phyloP scores from a whole-genome alignment of 768 basidiomycete genomes.

The Russula earlei region DNA sequence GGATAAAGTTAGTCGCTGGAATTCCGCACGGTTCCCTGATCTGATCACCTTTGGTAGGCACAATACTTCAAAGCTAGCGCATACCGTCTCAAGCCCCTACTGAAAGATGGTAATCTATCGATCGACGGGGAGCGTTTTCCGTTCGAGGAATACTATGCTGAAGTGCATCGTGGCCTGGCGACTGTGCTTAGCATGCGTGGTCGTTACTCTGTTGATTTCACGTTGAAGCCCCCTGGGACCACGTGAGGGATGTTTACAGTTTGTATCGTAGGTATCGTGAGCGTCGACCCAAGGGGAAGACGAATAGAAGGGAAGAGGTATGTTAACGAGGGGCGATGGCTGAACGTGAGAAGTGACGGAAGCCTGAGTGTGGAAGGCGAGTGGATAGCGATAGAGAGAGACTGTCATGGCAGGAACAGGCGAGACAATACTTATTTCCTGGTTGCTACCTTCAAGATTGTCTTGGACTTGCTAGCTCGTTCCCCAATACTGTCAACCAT shows the following conservation, averaged over 20 bases:
- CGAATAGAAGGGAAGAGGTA: too few species aligned
- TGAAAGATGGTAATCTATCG: slow-evolving; percentile 44
- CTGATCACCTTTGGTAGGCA: slow-evolving; percentile 34
- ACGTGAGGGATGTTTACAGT: not conserved
- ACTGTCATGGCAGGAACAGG: too few species aligned
- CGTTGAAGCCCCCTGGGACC: not conserved
- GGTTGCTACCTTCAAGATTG: too few species aligned
- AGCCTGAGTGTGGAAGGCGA: too few species aligned
- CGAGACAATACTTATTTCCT: too few species aligned
- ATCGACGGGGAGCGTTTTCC: slow-evolving; percentile 76
- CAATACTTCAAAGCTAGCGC: slow-evolving; percentile 66
- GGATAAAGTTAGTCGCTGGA: slow-evolving; percentile 36
- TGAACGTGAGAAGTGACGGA: too few species aligned
- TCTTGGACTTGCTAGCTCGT: too few species aligned
- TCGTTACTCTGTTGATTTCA: slow-evolving; percentile 48
- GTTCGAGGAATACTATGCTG: slow-evolving; percentile 67
- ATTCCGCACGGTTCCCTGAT: not conserved
- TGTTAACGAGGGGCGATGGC: too few species aligned
- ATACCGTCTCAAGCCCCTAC: slow-evolving; percentile 58
- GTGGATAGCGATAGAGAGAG: too few species aligned
- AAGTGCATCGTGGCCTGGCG: slow-evolving; percentile 59
- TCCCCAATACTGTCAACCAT: too few species aligned
- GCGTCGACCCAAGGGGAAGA: too few species aligned
- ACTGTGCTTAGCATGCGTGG: slow-evolving; percentile 58
- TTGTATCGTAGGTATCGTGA: not conserved